Base-by-base conservation (phyloP, 2,329 filamentous ascomycete genomes). In the Uncinocarpus reesii region DNA sequence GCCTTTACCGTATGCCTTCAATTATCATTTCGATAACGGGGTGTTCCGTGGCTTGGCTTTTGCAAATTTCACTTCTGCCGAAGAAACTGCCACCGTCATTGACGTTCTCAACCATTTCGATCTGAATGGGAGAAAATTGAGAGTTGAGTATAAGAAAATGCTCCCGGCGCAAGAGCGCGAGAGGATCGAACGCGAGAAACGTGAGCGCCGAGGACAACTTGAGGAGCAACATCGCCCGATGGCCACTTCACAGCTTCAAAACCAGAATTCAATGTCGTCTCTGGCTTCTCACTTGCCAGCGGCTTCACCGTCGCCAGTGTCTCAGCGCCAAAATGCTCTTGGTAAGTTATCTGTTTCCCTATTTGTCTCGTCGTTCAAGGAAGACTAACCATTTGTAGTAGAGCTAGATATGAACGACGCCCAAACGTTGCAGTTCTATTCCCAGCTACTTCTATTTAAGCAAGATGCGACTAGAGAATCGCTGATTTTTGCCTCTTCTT, bases 121-220 rank as follows among this genome's bases (percentile, higher is more conserved):
- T 61, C 79, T 98, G 7, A 88, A 95, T 63, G 92, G 92, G 38
- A 79, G 92, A 52, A 96, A 96, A 70, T 72, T 98, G 56, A 79
- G 92, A 42, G 92, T 98, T 21, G 92, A 98, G 67, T 98, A 96
- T 72, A 98, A 98, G 76, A 96, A 96, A 72, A 96, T 98, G 92
- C 78, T 98, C 4, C 92, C 92, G 0, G 79, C 93, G 55, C 86
- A 89, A 26, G 92, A 96, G 67, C 80, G 92, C 45, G 92, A 98
- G 68, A 80, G 92, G 34, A 96, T 98, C 57, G 92, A 98, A 67
- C 79, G 92, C 4, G 92, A 96, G 69, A 98, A 96, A 79, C 79
- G 92, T 50, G 90, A 96, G 71, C 85, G 92, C 58, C 82, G 92
- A 45, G 92, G 92, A 42, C 92, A 98, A 67, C 77, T 98, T 10